Base-by-base conservation (phyloP, 345 rosid genomes). In the Theobroma cacao region DNA sequence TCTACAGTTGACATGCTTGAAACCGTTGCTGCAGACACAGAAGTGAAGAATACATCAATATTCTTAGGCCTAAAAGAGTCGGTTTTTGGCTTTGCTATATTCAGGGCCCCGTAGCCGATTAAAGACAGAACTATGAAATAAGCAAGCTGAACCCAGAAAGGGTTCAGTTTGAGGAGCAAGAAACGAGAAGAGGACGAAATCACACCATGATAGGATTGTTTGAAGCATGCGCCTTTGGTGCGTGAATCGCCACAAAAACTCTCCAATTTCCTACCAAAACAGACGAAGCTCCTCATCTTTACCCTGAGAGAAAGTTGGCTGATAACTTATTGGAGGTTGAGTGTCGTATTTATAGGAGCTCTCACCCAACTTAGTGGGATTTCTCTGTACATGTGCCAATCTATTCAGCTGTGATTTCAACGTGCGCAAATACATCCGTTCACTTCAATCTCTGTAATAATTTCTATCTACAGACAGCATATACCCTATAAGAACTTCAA, bases 1-100 rank as follows among this genome's bases (percentile, higher is more conserved):
- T 94, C 95, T 0, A 94, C 82, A 0, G 95, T 85, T 24, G 91
- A 87, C 98, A 94, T 89, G 83, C 96, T 91, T 5, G 98, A 91
- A 26, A 84, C 87, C 0, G 98, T 89, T 8, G 85, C 10, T 0
- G 93, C 91, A 9, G 96, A 94, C 18, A 89, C 89, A 17, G 93
- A 89, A 5, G 95, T 94, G 87, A 94, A 94, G 84, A 88, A 92
- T 47, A 85, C 18, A 43, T 94, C 97, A 7, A 91, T 14, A 74
- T 79, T 78, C 60, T 64, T 84, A 22, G 87, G 93, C 43, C 11
- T 66, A 3, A 60, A 80, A 13, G 78, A 75, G 40, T 40, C 45
- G 10, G 86, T 77, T 87, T 80, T 89, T 10, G 95, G 86, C 56
- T 73, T 83, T 8, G 85, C 60, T 61, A 81, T 53, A 24, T 70